Evolutionary conservation across 768 basidiomycete genomes (phyloP), one percentile per base, ranked within the genome.

Genomic region (Amyloporia xantha): DNA sequence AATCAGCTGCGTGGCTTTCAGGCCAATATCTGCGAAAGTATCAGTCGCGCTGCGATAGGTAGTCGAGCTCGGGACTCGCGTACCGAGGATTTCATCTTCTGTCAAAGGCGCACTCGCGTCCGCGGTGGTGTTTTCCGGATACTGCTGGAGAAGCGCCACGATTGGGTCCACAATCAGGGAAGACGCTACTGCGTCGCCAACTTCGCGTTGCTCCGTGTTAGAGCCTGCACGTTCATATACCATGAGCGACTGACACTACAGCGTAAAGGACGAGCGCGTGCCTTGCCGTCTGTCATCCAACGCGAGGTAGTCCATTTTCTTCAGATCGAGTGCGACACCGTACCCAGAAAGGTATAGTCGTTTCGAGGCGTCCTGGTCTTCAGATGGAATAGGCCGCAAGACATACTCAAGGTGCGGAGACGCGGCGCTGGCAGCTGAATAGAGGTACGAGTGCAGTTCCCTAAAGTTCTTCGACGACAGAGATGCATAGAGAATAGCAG

Each of bases 301-400:
- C 3, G 86, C 92, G 11, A 97, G 77, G 62, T 98, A 99, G 59
- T 99, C 96, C 75, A 81, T 96, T 70, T 94, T 96, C 73, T 99
- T 99, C 57, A 99, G 67, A 56, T 95, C 91, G 46, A 99, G 70
- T 19, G 86, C 76, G 5, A 94, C 94, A 2, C 96, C 96, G 57
- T 91, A 99, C 4, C 95, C 95, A 2, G 86, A 82, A 6, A 99
- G 69, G 59, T 76, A 73, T 50, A 67, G 76, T 4, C 67, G 61
- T 19, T 64, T 55, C 1, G 58, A 58, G 0, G 57, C 43, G 17
- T 57, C 59, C 0, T 60, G 53, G 10, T 48, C 49, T 4, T 48
- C 47, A 1, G 78, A 71, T 2, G 84, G 81, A 3, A 77, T 68
- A 48, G 81, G 79, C n/a, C 92, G 78, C 44, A 92, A 74, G 25